These are phyloP conservation scores for Acidomyces sp. DNA, from an alignment of 495 filamentous ascomycete species.

Conservation along the genomic window DNA sequence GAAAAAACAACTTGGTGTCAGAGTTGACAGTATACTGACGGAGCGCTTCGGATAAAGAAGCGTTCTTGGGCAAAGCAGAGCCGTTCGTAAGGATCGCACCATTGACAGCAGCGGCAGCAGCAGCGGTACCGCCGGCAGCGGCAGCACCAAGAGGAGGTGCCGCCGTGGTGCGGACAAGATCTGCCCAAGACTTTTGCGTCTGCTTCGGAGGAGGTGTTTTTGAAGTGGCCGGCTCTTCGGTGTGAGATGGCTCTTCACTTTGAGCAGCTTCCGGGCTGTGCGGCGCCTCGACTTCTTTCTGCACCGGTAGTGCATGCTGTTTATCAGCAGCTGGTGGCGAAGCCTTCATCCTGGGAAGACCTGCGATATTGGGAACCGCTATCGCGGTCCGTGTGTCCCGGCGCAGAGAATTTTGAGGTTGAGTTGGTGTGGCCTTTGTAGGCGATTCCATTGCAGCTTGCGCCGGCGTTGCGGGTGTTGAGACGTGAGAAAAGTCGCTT, in stretches of 20 bases:
- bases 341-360: slow-evolving; percentile 42
- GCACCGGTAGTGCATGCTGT: slow-evolving; percentile 14
- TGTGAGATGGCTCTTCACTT: slow-evolving; percentile 21
- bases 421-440: slow-evolving; percentile 21
- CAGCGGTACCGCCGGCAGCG: slow-evolving; percentile 21
- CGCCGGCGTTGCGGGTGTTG: slow-evolving; percentile 50
- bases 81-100: slow-evolving; percentile 32
- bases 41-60: slow-evolving; percentile 60
- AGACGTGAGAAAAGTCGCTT: slow-evolving; percentile 52
- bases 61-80: slow-evolving; percentile 38
- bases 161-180: slow-evolving; percentile 48
- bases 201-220: slow-evolving; percentile 31
- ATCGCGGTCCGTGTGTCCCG: slow-evolving; percentile 37
- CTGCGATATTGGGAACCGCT: slow-evolving; percentile 56
- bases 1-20: slow-evolving; percentile 57
- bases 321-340: slow-evolving; percentile 36
- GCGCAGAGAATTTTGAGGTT: slow-evolving; percentile 29
- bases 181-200: slow-evolving; percentile 63
- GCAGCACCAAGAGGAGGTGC: slow-evolving; percentile 21
- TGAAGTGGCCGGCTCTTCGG: slow-evolving; percentile 29
- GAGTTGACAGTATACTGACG: slow-evolving; percentile 48
- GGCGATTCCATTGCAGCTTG: slow-evolving; percentile 20
- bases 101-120: slow-evolving; percentile 24
- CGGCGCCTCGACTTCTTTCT: slow-evolving; percentile 25
- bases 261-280: slow-evolving; percentile 19